Percentiles rank a stretch among this genome's conserved stretches.
phyloP scores from a whole-genome alignment of 257 asterid species.

The Osmanthus fragrans region DNA sequence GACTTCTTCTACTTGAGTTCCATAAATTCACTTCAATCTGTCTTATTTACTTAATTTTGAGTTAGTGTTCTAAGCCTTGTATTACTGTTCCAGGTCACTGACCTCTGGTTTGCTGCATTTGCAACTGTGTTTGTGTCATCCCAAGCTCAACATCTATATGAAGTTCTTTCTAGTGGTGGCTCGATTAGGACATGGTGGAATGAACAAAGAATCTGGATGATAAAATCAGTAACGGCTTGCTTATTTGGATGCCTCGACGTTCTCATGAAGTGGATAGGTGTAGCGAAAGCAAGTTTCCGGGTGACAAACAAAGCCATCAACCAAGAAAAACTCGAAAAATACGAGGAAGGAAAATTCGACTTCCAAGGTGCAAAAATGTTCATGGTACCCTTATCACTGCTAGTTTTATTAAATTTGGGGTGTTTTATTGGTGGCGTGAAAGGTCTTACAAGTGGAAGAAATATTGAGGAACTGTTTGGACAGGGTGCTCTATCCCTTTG shows the following conservation, averaged over 20 bases:
- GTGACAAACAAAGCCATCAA: constrained; percentile 61
- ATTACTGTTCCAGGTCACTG: constrained; percentile 34
- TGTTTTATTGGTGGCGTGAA: constrained; percentile 56
- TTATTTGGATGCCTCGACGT: constrained; percentile 55
- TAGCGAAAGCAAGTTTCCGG: constrained; percentile 54
- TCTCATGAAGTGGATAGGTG: constrained; percentile 38
- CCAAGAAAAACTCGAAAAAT: constrained; percentile 55
- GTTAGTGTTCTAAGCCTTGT: too few species aligned
- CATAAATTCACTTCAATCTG: too few species aligned
- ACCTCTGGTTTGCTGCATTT: constrained; percentile 55
- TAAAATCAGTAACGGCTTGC: constrained; percentile 56
- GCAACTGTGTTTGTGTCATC: constrained; percentile 47
- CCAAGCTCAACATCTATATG: constrained; percentile 37
- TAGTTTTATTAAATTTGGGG: constrained; percentile 57
- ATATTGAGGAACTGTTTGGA: constrained; percentile 63
- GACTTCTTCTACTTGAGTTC: too few species aligned
- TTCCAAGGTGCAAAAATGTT: constrained; percentile 66
- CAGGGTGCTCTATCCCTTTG: constrained; percentile 55
- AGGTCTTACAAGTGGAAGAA: constrained; percentile 39
- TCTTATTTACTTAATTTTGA: too few species aligned
- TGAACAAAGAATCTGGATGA: constrained; percentile 59
- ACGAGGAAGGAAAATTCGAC: constrained; percentile 60
- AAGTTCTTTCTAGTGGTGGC: constrained; percentile 53
- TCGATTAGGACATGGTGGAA: constrained; percentile 53
- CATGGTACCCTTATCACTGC: constrained; percentile 66